Base-by-base conservation (phyloP, 352 stramenopile species). In the Phytopythium boreale region DNA sequence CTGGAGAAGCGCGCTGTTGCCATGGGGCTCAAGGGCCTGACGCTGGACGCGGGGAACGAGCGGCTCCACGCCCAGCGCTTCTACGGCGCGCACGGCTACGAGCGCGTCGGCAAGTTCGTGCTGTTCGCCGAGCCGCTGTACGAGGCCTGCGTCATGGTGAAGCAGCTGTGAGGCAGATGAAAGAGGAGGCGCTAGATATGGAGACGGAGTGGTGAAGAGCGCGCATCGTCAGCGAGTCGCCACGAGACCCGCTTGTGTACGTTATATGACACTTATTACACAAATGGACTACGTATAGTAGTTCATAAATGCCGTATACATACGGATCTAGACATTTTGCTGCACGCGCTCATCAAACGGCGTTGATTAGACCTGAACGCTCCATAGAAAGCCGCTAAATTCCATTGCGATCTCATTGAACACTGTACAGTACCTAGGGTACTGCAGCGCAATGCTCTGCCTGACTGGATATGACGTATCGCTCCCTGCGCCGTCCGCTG, bases 51-150 rank as follows among this genome's bases (percentile, higher is more conserved):
- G 8, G 67, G 59, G 27, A 41, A 61, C 27, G 66, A 67, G 59
- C 62, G 53, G 2, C 44, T 64, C 10, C 57, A 68, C 8, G 41
- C 60, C 15, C 46, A 66, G 57, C 41, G 51, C 4, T 74, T 71
- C 27, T 76, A 76, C 67, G n/a, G 52, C 8, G 26, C 61, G 36
- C 43, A 71, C 19, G 70, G 70, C 17, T 76, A 69, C 66, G 61
- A 71, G 22, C 46, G 56, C 27, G 60, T 64, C 15, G 59, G 67
- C 22, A 53, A 43, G 11, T 15, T 74, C 37, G 49, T 55, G 44
- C 59, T 65, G 20, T 71, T 66, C 66, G 58, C 73, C 52, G 67
- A 67, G 27, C 56, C 60, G 11, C 47, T 50, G 47, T 74, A 69
- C 57, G 46, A 74, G 36, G 41, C 56, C 27, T 49, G 43, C 52